A percentile compares a stretch with the other conserved stretches of the same genome.
Conservation (phyloP, 2,329 filamentous ascomycete species). For the Penicillium sp. region DNA sequence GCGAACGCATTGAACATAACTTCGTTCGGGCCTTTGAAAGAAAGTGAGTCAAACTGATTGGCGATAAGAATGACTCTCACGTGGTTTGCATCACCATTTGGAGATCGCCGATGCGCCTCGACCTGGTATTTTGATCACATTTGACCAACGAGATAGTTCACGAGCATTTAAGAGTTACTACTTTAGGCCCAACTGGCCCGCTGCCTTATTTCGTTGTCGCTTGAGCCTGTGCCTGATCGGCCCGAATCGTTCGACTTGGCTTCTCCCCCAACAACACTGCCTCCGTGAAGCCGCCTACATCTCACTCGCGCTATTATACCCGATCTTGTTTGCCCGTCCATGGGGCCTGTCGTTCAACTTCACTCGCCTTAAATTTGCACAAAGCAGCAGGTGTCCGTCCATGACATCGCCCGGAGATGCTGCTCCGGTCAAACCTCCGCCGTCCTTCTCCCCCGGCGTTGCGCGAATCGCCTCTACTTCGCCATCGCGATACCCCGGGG, state of each 20-base stretch:
- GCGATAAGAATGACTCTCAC: slow-evolving; percentile 25
- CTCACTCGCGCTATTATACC: slow-evolving; percentile 7
- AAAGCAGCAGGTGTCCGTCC: slow-evolving; percentile 52
- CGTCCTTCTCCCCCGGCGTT: slow-evolving; percentile 68
- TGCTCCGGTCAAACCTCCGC: slow-evolving; percentile 66
- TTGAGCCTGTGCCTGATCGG: slow-evolving; percentile 8
- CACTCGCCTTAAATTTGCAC: slow-evolving; percentile 21
- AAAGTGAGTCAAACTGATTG: slow-evolving; percentile 19
- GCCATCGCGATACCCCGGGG: slow-evolving; percentile 58
- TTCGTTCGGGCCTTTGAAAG: slow-evolving; percentile 1
- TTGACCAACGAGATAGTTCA: background rate
- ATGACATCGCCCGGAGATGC: slow-evolving; percentile 71
- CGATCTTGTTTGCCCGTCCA: slow-evolving; percentile 23
- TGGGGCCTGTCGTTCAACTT: slow-evolving; percentile 31
- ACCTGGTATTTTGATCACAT: background rate
- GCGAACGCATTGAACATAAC: slow-evolving; percentile 25
- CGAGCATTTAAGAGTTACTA: background rate
- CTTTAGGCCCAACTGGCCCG: background rate
- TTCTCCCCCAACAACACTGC: slow-evolving; percentile 21
- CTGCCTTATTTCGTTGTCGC: background rate
- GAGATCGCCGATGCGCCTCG: slow-evolving; percentile 10
- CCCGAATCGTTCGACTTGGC: slow-evolving; percentile 18
- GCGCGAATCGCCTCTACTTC: slow-evolving; percentile 63
- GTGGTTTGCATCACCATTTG: slow-evolving; percentile 26
- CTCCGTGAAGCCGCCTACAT: slow-evolving; percentile 5